Base-by-base conservation (phyloP, 148 eudicot genomes). In the Arctostaphylos glauca region DNA sequence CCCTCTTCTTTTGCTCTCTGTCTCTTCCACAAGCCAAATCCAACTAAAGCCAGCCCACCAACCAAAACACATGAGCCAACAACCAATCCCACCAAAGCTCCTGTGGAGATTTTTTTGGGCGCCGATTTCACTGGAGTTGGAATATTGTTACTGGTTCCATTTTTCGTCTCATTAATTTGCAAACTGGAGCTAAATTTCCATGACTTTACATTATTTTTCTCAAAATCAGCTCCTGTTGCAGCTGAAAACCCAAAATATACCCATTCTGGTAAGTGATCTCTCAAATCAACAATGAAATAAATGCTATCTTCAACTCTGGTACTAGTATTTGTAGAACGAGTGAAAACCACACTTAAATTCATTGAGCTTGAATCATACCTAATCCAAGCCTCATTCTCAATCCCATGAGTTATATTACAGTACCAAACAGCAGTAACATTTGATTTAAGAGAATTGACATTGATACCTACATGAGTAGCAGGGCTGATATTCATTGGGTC, bases 171-270 rank as follows among this genome's bases (percentile, higher is more conserved):
- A 49, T 49, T 3, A 3, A 4, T 49, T 49, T 49, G 52, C 5
- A 49, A 49, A 49, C 6, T 1, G 52, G 6, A 49, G 2, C 52
- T 49, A 19, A 81, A 86, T 25, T 55, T 21, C 88, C 88, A 86
- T 1, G 86, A 83, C 7, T 49, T 19, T 52, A 86, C 50, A 6
- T 5, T 78, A 73, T 86, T 75, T 59, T 31, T 84, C 67, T 78
- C 67, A 4, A 58, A 77, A 8, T 10, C 31, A 10, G 3, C 0
- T 72, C 84, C 84, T 16, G 84, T 81, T 15, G 88, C 76, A 15
- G 82, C 86, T 58, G 88, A 84, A 48, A 86, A 81, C 21, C 88
- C 88, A 76, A 86, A 58, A 3, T 13, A 72, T 43, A 86, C 86
- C 67, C 59, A 44, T 47, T 86, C 88, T 44, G 84, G 88, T 21